These are phyloP conservation scores for Talaromyces verruculosus DNA, from an alignment of 2,329 filamentous ascomycete species.

Conservation along the genomic window DNA sequence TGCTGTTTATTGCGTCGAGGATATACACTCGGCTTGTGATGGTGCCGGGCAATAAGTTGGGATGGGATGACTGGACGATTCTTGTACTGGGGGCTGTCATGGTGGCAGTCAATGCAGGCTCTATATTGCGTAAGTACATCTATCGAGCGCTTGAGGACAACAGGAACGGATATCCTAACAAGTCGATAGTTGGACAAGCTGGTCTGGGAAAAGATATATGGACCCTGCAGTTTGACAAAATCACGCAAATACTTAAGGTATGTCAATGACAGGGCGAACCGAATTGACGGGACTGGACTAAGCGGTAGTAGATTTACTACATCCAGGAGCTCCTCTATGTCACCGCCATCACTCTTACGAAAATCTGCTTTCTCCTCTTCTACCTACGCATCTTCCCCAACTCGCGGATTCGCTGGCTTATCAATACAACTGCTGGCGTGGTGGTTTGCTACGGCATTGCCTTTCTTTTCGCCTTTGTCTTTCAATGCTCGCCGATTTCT, in stretches of 20 bases:
- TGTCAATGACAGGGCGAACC: neutral
- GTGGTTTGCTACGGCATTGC: slow-evolving; percentile 20
- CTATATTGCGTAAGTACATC: neutral
- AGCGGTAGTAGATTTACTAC: slow-evolving; percentile 11
- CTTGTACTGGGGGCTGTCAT: neutral
- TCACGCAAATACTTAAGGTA: slow-evolving; percentile 4
- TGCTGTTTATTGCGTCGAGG: slow-evolving; percentile 3
- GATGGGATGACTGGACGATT: slow-evolving; percentile 14
- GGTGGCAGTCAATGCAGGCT: slow-evolving; percentile 9
- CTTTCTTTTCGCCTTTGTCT: slow-evolving; percentile 13
- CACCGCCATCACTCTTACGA: slow-evolving; percentile 8
- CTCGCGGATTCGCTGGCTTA: slow-evolving; percentile 18
- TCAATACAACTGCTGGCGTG: slow-evolving; percentile 18
- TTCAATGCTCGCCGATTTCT: slow-evolving; percentile 10
- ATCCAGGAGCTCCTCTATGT: slow-evolving; percentile 14
- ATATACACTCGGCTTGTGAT: neutral
- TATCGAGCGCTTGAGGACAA: neutral
- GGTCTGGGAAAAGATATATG: slow-evolving; percentile 16
- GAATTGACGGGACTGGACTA: neutral
- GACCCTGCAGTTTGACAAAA: slow-evolving; percentile 4
- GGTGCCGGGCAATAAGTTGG: neutral
- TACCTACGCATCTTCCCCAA: slow-evolving; percentile 24
- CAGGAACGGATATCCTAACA: neutral
- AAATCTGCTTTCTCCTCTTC: slow-evolving; percentile 18
- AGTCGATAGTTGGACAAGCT: neutral